Conservation (phyloP, 495 filamentous ascomycete genomes). For the Xylaria palmicola region DNA sequence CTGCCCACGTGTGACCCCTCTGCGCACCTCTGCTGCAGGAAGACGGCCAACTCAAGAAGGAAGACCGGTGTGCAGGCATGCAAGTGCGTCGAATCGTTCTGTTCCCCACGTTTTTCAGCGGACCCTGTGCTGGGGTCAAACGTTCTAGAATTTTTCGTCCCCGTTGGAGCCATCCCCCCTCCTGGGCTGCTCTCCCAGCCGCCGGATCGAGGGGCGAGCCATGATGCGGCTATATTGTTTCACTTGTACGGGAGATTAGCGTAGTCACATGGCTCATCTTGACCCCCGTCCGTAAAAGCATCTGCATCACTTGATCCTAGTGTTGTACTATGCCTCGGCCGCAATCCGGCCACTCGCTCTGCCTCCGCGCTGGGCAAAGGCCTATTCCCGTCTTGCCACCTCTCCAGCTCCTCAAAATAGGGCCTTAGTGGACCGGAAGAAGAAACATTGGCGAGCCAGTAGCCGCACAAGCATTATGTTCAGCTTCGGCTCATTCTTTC, state of each 20-base stretch:
- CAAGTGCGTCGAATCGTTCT: conserved; percentile 10
- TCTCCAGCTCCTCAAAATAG: not conserved
- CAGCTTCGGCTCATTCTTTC: conserved; percentile 7
- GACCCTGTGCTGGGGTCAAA: conserved; percentile 14
- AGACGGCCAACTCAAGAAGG: conserved; percentile 7
- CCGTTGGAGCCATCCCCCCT: conserved; percentile 6
- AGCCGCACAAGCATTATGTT: conserved; percentile 1
- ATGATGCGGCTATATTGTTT: conserved; percentile 19
- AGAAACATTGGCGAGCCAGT: not conserved
- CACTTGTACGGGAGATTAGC: conserved; percentile 13
- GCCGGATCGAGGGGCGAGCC: conserved; percentile 17
- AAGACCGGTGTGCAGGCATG: conserved; percentile 18
- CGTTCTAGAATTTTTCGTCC: conserved; percentile 19
- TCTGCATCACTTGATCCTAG: conserved; percentile 18
- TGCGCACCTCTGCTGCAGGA: not conserved
- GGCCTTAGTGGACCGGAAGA: conserved; percentile 1
- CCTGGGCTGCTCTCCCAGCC: conserved; percentile 9
- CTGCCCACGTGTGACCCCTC: conserved; percentile 11
- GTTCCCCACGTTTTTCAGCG: conserved; percentile 18
- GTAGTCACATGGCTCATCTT: conserved; percentile 14
- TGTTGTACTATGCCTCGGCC: conserved; percentile 16
- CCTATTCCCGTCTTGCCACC: not conserved
- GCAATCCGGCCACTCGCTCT: conserved; percentile 9
- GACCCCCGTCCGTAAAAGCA: conserved; percentile 9
- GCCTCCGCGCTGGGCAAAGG: not conserved